Evolutionary conservation across 306 rosid genomes (phyloP), one percentile per base, ranked within the genome.

Genomic region (Castanopsis chinensis): DNA sequence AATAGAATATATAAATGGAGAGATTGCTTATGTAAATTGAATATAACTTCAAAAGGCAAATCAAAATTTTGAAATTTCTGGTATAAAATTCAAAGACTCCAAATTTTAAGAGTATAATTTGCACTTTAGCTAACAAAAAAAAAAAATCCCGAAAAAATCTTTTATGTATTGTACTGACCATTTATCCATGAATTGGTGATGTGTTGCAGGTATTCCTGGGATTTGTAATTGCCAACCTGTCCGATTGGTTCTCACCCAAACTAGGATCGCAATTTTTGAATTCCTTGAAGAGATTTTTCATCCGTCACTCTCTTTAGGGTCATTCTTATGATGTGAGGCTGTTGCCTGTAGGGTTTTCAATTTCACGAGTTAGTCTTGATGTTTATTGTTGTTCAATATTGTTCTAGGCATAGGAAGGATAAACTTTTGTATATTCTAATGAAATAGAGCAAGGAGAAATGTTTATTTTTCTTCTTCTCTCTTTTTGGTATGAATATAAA

Each of bases 221-320:
- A 75, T 81, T 81, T 75, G 84, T 41, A 27, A 49, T 81, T 56
- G 84, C 84, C 17, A 81, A 69, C 61, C 55, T 81, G n/a, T 81
- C 84, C 5, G 76, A 81, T 55, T 56, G 80, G 63, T 69, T 75
- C 61, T 69, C 72, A 27, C 56, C 61, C 5, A 69, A 69, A 41
- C 58, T 58, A 12, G 76, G 76, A n/a, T 67, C 56, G 53, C 71
- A 51, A 60, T 43, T 81, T 25, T 59, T 51, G 43, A 61, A 53
- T 4, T 72, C 74, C 6, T 10, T 33, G 12, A 32, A 30, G 35
- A 33, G 25, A 18, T 67, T 18, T 19, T 65, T 33, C 15, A 67
- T 67, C 21, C 51, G 6, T 43, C 51, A 43, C 10, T 9, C 51
- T 43, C 7, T 43, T 10, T 43, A 43, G 51, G 3, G 51, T 43